These are phyloP conservation scores for Aspergillus puulaauensis DNA, from an alignment of 2,329 filamentous ascomycete genomes.

Conservation along the genomic window DNA sequence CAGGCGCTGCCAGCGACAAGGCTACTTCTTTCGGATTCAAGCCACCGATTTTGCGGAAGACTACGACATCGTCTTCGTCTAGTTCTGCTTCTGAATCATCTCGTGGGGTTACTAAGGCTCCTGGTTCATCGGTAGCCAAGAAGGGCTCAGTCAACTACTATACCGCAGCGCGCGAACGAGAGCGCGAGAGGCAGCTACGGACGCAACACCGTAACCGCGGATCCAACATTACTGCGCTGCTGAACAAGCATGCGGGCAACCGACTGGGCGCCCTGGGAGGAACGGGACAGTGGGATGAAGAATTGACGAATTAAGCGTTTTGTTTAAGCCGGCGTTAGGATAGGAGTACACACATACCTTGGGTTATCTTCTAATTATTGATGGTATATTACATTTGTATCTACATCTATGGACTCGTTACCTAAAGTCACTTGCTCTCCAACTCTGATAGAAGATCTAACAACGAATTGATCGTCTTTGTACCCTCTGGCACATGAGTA, in stretches of 20 bases:
- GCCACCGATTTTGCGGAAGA: conserved; percentile 31
- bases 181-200: conserved; percentile 56
- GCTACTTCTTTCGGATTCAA: conserved; percentile 31
- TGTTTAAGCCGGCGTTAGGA: not conserved
- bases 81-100: conserved; percentile 24
- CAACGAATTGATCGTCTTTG: conserved; percentile 22
- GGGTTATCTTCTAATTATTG: not conserved
- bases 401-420: not conserved
- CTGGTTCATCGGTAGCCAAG: conserved; percentile 52
- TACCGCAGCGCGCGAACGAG: conserved; percentile 55
- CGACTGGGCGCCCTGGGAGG: conserved; percentile 37
- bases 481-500: conserved; percentile 1
- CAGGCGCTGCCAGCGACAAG: conserved; percentile 16
- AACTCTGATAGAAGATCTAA: conserved; percentile 24
- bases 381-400: not conserved
- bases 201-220: conserved; percentile 48
- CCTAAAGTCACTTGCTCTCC: conserved; percentile 2
- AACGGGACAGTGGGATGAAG: conserved; percentile 41
- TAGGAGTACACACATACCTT: conserved; percentile 2
- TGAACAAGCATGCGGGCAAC: conserved; percentile 40
- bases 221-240: conserved; percentile 35
- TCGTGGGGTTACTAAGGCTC: conserved; percentile 29
- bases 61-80: conserved; percentile 29
- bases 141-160: conserved; percentile 61
- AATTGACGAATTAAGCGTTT: not conserved